Percentiles rank a stretch among this genome's conserved stretches.
These are phyloP conservation scores for Euryodendron excelsum DNA, from an alignment of 148 eudicot genomes.

Conservation along the genomic window DNA sequence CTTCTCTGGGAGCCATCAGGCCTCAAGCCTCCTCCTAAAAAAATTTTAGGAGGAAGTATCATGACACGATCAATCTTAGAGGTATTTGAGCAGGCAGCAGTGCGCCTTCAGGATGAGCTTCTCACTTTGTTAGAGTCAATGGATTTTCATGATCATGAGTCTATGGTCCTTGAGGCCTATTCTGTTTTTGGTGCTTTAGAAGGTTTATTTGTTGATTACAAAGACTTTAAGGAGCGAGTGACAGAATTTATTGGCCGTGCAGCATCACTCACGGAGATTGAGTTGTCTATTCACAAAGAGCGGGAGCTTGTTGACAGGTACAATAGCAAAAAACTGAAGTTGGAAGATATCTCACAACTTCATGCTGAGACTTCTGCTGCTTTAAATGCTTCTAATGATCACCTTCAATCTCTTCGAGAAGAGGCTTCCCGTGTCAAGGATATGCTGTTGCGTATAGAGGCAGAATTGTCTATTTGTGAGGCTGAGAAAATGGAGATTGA, in stretches of 20 bases:
- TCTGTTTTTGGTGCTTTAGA: conserved; percentile 8
- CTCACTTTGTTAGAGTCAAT: conserved; percentile 9
- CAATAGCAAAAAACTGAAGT: neutral
- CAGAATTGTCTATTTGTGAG: conserved; percentile 9
- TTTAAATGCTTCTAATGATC: neutral
- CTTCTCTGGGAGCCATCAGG: neutral
- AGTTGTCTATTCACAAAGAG: neutral
- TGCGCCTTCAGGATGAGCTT: conserved; percentile 8
- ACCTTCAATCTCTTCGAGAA: neutral
- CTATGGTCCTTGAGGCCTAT: conserved; percentile 6
- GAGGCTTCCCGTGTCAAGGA: conserved; percentile 13
- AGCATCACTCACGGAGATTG: neutral
- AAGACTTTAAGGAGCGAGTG: conserved; percentile 6
- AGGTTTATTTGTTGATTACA: neutral
- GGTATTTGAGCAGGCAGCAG: conserved; percentile 14
- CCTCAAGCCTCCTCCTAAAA: neutral
- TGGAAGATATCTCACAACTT: conserved; percentile 10
- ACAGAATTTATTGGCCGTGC: neutral
- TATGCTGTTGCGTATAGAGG: conserved; percentile 12
- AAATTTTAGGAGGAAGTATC: neutral
- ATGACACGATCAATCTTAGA: neutral
- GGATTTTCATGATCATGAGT: conserved; percentile 7
- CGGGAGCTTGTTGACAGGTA: neutral
- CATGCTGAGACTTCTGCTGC: conserved; percentile 6
- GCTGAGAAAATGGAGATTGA: conserved; percentile 9